Percentiles rank a stretch among this genome's conserved stretches.
Evolutionary conservation across 345 rosid species (phyloP).

Genomic region (Camelina neglecta): DNA sequence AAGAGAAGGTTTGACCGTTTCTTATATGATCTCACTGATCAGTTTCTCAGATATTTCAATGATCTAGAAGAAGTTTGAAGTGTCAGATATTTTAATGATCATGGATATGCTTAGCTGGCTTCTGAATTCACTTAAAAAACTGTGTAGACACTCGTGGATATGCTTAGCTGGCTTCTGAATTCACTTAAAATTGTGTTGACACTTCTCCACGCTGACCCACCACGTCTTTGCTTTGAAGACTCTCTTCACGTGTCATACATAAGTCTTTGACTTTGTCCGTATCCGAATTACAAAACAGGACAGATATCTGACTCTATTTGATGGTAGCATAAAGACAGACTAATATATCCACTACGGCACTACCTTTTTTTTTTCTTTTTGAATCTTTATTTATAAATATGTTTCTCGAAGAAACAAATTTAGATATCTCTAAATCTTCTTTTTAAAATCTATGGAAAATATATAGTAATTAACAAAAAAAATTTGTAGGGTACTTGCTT

Average conservation of each 20-base stretch:
- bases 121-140: conserved; percentile 7
- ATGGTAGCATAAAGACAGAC: background rate
- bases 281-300: background rate
- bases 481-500: background rate
- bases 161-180: conserved; percentile 29
- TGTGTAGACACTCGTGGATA: conserved; percentile 29
- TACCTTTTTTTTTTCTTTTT: too few relatives aligned
- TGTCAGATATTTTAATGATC: too few relatives aligned
- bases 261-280: conserved; percentile 15
- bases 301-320: background rate
- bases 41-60: too few relatives aligned
- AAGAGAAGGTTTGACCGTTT: too few relatives aligned
- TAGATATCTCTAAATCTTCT: background rate
- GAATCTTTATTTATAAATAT: too few relatives aligned
- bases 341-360: too few relatives aligned
- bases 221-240: conserved; percentile 21
- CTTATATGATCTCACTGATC: too few relatives aligned
- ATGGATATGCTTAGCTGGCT: conserved; percentile 23
- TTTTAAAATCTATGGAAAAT: background rate
- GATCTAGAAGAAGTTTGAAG: too few relatives aligned
- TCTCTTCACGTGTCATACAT: conserved; percentile 16
- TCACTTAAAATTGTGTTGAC: conserved; percentile 36
- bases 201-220: conserved; percentile 39
- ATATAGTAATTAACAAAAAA: too few relatives aligned
- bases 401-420: background rate